Conservation (phyloP, 176 grass and related monocot species). For the Miscanthus lutarioriparius region DNA sequence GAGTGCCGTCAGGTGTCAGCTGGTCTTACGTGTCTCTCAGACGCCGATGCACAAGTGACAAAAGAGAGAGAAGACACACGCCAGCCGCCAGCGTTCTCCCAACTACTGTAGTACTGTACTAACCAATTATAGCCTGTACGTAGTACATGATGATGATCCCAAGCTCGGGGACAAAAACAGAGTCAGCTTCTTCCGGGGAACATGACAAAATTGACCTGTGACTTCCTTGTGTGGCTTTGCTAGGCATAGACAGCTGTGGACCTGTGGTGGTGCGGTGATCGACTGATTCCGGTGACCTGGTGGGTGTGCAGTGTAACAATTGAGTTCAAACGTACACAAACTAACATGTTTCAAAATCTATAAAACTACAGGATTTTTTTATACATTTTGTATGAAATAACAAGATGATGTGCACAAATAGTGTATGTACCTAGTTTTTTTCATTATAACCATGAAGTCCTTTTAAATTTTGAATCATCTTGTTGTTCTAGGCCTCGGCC, state of each 20-base stretch:
- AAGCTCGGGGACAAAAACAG: neutral
- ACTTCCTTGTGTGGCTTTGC: neutral
- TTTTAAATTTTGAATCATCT: neutral
- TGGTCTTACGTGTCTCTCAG: neutral
- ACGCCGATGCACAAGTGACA: neutral
- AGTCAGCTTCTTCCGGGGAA: neutral
- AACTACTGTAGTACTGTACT: no score
- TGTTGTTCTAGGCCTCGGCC: no score
- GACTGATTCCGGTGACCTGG: neutral
- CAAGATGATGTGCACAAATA: neutral
- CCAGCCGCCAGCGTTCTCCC: neutral
- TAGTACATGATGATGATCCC: no score
- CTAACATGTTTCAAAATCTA: neutral
- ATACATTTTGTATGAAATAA: neutral
- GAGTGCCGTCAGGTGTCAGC: neutral
- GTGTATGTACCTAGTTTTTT: neutral
- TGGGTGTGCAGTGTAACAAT: no score
- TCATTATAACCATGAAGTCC: neutral
- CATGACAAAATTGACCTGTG: neutral
- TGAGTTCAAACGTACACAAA: neutral
- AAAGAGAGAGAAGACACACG: neutral
- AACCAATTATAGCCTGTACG: neutral
- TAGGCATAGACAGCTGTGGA: no score
- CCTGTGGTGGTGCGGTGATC: neutral
- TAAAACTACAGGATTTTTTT: neutral